A percentile compares a stretch with the other conserved stretches of the same genome.
Evolutionary conservation across 2,329 filamentous ascomycete genomes (phyloP).

Genomic region (Penicillium decumbens): DNA sequence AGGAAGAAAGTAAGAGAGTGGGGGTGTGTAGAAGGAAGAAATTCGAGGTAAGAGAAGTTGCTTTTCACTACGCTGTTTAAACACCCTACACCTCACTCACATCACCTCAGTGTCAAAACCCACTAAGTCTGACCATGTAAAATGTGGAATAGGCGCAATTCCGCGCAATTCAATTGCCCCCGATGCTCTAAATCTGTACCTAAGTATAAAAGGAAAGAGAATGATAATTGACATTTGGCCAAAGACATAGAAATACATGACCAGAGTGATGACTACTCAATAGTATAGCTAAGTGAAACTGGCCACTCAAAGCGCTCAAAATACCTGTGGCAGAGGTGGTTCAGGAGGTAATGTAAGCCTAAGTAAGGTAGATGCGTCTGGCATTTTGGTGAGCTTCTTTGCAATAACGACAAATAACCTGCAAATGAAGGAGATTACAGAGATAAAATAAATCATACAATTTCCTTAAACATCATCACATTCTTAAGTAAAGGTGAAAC

Average conservation of each 20-base stretch:
- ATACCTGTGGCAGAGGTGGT: constrained; percentile 21
- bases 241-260: constrained; percentile 72
- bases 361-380: constrained; percentile 38
- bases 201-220: constrained; percentile 61
- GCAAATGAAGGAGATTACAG: background rate
- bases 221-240: constrained; percentile 92
- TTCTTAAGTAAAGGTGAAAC: too few relatives aligned
- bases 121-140: too few relatives aligned
- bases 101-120: too few relatives aligned
- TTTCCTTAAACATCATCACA: too few relatives aligned
- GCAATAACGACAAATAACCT: background rate
- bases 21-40: too few relatives aligned
- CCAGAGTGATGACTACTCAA: constrained; percentile 33
- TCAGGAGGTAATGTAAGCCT: constrained; percentile 27
- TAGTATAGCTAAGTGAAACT: constrained; percentile 7
- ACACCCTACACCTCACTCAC: too few relatives aligned
- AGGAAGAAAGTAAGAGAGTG: too few relatives aligned
- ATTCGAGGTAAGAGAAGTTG: too few relatives aligned
- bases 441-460: too few relatives aligned
- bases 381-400: constrained; percentile 26
- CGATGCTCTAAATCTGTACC: constrained; percentile 63
- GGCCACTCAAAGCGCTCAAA: constrained; percentile 13
- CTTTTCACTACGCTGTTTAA: too few relatives aligned
- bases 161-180: constrained; percentile 51
- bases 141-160: too few relatives aligned